Base-by-base conservation (phyloP, 345 rosid genomes). In the Populus deltoides region DNA sequence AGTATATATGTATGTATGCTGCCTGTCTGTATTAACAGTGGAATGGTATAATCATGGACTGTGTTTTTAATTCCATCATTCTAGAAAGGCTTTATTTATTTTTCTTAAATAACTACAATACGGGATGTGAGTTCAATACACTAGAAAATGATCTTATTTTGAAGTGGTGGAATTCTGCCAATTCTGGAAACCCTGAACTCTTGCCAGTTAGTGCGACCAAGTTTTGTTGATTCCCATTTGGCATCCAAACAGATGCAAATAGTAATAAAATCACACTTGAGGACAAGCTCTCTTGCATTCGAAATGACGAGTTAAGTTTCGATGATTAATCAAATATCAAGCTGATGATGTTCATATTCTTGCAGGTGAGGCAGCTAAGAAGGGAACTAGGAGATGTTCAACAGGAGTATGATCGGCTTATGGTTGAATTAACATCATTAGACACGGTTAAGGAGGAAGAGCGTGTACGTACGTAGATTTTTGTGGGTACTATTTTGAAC, bases 321-420 rank as follows among this genome's bases (percentile, higher is more conserved):
- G 3, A 53, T 7, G 59, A 53, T 7, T 53, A 6, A 43, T 53
- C 59, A 20, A 53, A 20, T 53, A 53, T 53, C 24, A 53, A 20
- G n/a, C 38, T 9, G n/a, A 35, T 18, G 20, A 20, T 41, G 36
- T 9, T 33, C 61, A 35, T 36, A 41, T 27, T 78, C 8, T 6
- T 63, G 84, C 90, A 94, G 97, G 88, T 85, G 74, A 59, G 81
- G 66, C 29, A 68, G 73, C 92, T 94, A 35, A 81, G 78, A 83
- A 85, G 69, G 53, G 92, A 91, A 84, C 45, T 92, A 12, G 85
- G 31, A 78, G 87, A 67, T 51, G 86, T 75, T 24, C 76, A 87
- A 73, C 71, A 33, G 0, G 88, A 88, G 78, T 87, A 88, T 74
- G 81, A 80, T 47, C 83, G 78, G 57, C 63, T 91, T 66, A 74